A percentile compares a stretch with the other conserved stretches of the same genome.
Conservation (phyloP, 1,139 yeast species). For the Candida tropicalis region DNA sequence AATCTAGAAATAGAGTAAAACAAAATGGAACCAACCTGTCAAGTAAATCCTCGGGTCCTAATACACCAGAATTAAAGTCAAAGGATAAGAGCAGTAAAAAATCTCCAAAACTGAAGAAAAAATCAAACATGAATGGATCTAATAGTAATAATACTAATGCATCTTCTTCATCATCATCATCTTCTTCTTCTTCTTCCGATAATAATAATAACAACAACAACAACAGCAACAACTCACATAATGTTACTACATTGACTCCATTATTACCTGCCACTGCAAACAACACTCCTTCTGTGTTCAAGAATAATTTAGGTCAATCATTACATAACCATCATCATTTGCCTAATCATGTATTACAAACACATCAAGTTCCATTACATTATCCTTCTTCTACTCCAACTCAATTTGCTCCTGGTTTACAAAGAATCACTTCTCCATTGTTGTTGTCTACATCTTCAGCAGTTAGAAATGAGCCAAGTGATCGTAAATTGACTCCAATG, state of each 20-base stretch:
- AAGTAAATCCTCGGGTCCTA: conserved; percentile 37
- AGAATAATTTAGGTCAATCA: not conserved
- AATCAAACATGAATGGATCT: conserved; percentile 18
- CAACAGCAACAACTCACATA: not conserved
- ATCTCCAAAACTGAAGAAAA: conserved; percentile 36
- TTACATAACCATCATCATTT: conserved; percentile 19
- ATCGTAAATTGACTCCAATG: conserved; percentile 24
- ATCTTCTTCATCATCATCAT: too few species aligned
- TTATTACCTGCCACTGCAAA: conserved; percentile 26
- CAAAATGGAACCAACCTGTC: conserved; percentile 28
- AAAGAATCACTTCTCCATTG: conserved; percentile 65
- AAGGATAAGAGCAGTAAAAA: conserved; percentile 36
- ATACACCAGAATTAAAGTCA: conserved; percentile 49
- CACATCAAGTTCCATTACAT: conserved; percentile 57
- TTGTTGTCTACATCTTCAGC: conserved; percentile 50
- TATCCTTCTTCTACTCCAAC: conserved; percentile 73
- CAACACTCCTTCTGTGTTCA: conserved; percentile 16
- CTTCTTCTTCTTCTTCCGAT: conserved; percentile 15
- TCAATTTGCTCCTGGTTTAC: conserved; percentile 67
- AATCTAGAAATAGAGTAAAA: conserved; percentile 81
- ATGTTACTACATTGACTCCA: conserved; percentile 29
- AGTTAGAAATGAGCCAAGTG: conserved; percentile 26
- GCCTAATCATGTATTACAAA: conserved; percentile 26
- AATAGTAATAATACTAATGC: conserved; percentile 12
- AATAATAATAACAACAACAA: conserved; percentile 12